These are phyloP conservation scores for Rosa lucieae DNA, from an alignment of 306 rosid genomes.

Conservation along the genomic window DNA sequence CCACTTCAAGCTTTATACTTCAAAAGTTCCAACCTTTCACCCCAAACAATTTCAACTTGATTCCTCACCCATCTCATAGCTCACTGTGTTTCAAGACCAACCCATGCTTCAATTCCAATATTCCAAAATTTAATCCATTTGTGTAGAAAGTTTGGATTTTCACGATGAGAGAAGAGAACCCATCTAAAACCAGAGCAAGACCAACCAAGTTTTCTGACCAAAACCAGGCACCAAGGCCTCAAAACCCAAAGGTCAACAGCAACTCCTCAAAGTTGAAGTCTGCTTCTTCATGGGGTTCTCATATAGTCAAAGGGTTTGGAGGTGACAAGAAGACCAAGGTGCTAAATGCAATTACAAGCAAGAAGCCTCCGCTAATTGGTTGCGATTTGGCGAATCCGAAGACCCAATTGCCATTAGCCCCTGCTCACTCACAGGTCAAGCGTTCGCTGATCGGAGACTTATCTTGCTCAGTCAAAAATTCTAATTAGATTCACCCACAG, in stretches of 20 bases:
- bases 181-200: slow-evolving; percentile 59
- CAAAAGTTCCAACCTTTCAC: not conserved
- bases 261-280: slow-evolving; percentile 58
- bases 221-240: slow-evolving; percentile 70
- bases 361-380: slow-evolving; percentile 48
- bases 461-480: slow-evolving; percentile 56
- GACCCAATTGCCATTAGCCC: slow-evolving; percentile 41
- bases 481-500: slow-evolving; percentile 72
- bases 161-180: slow-evolving; percentile 83
- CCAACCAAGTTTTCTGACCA: slow-evolving; percentile 66
- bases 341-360: slow-evolving; percentile 33
- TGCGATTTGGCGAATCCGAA: slow-evolving; percentile 49
- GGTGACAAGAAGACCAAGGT: slow-evolving; percentile 66
- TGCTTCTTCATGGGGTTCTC: slow-evolving; percentile 86
- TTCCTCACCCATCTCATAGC: not conserved
- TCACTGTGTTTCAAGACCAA: not conserved
- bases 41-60: not conserved
- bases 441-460: slow-evolving; percentile 81
- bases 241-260: slow-evolving; percentile 41
- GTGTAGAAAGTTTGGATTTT: not conserved
- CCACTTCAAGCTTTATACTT: slow-evolving; percentile 2
- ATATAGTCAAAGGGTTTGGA: slow-evolving; percentile 82
- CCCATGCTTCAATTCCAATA: not conserved
- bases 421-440: slow-evolving; percentile 67
- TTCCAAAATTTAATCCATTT: not conserved